phyloP scores from a whole-genome alignment of 164 flowering plant species.

The Vitis labrusca region DNA sequence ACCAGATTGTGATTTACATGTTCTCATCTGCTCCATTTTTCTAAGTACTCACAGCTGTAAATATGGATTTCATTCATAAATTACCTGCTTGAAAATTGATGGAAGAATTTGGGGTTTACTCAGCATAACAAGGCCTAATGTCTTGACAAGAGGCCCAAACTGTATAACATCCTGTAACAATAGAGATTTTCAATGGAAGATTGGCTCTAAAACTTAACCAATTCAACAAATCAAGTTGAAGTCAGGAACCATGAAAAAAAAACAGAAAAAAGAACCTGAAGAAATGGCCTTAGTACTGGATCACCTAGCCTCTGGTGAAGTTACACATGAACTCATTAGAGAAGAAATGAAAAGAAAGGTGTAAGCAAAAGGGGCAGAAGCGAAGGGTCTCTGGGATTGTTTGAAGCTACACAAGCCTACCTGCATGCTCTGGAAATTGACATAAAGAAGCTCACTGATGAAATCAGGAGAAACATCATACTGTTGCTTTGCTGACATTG shows the following conservation, averaged over 20 bases:
- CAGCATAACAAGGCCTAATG: constrained; percentile 80
- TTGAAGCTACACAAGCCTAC: constrained; percentile 27
- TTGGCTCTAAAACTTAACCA: not conserved
- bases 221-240: not conserved
- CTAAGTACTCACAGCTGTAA: too few species aligned
- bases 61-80: not conserved
- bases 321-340: constrained; percentile 6
- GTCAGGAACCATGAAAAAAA: not conserved
- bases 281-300: constrained; percentile 92
- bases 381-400: not conserved
- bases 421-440: constrained; percentile 86
- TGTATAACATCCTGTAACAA: constrained; percentile 85
- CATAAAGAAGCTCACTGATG: constrained; percentile 78
- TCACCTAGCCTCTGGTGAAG: constrained; percentile 76
- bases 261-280: constrained; percentile 56
- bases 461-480: constrained; percentile 71
- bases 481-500: constrained; percentile 84
- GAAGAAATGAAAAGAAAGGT: not conserved
- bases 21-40: too few species aligned
- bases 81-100: constrained; percentile 87
- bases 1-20: too few species aligned
- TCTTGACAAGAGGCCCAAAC: constrained; percentile 87
- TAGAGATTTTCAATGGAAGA: not conserved
- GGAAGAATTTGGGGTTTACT: constrained; percentile 83
- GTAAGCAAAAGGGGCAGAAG: not conserved